Percentiles rank a stretch among this genome's conserved stretches.
Evolutionary conservation across 208 protist genomes (phyloP).

Genomic region (Acanthamoeba triangularis): DNA sequence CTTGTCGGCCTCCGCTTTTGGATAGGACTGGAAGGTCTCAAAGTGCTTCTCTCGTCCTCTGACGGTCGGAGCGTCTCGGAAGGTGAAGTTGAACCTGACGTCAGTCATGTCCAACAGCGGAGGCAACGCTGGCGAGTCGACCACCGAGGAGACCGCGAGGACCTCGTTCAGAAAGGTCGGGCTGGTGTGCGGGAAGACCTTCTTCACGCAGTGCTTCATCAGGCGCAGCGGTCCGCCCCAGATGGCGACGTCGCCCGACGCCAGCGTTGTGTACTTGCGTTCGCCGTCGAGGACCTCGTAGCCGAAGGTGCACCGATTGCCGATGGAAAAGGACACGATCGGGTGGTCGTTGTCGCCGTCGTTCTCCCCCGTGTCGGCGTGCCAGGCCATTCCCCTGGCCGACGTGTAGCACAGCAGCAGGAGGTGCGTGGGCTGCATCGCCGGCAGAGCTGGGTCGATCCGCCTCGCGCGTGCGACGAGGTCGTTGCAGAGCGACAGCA

Average conservation of each 20-base stretch:
- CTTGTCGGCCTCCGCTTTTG: too few species aligned
- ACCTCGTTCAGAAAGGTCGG: conserved; percentile 72
- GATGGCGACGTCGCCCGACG: conserved; percentile 78
- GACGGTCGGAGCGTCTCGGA: conserved; percentile 77
- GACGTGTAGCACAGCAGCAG: conserved; percentile 75
- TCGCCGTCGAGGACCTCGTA: conserved; percentile 64
- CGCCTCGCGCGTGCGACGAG: background rate
- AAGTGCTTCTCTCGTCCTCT: conserved; percentile 59
- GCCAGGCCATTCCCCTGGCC: conserved; percentile 74
- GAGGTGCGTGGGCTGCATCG: conserved; percentile 79
- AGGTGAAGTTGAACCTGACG: conserved; percentile 80
- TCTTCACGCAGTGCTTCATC: conserved; percentile 75
- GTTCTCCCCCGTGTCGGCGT: conserved; percentile 72
- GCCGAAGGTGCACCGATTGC: conserved; percentile 80
- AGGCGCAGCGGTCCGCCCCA: conserved; percentile 81
- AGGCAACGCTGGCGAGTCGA: background rate
- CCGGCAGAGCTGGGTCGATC: background rate
- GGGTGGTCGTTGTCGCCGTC: conserved; percentile 84
- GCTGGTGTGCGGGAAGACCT: conserved; percentile 36
- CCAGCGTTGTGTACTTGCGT: background rate
- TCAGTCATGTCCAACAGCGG: background rate
- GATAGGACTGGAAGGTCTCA: background rate
- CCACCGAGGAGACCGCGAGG: too few species aligned
- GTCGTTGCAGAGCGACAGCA: background rate
- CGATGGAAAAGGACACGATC: conserved; percentile 80